Evolutionary conservation across 495 filamentous ascomycete genomes (phyloP), one percentile per base, ranked within the genome.

Genomic region (Podospora sp.): DNA sequence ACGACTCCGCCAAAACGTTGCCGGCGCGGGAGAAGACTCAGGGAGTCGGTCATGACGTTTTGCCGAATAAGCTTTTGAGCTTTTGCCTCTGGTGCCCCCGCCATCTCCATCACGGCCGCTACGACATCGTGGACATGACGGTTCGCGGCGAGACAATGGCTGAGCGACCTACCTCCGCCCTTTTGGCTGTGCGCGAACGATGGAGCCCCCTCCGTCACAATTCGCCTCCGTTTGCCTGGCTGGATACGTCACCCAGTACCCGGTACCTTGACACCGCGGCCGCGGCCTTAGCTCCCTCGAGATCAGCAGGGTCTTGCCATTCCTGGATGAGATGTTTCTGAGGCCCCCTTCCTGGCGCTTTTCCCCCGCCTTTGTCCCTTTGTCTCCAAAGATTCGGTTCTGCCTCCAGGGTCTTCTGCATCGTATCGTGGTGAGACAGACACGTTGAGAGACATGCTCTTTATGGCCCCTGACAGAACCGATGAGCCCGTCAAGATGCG

Each of bases 271-370:
- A 55, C 24, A 25, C 51, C 51, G 51, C 51, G 51, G 51, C 51
- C 51, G n/a, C 27, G 57, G n/a, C 57, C 26, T 20, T 21, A 27
- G 27, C 26, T 63, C 52, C 49, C 49, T 63, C 68, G 53, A 35
- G 77, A 79, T 77, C 77, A 67, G 73, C 75, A 78, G 77, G 77
- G 77, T 78, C 77, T 78, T 76, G 70, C 72, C 72, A 18, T 40
- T 73, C 56, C 35, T 9, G 65, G 55, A n/a, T 8, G 21, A 59
- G 12, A 9, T 62, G 26, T 57, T n/a, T 26, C 50, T 49, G 20
- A 35, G 27, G 29, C 51, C 16, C 27, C 36, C 60, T 35, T 36
- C 27, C 40, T 49, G n/a, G 22, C 24, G 26, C 49, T 51, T 35
- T 24, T 61, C 27, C 33, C 26, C 26, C 57, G 21, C 57, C 33